A percentile compares a stretch with the other conserved stretches of the same genome.
Conservation (phyloP, 768 basidiomycete genomes). For the Crepidotus variabilis region DNA sequence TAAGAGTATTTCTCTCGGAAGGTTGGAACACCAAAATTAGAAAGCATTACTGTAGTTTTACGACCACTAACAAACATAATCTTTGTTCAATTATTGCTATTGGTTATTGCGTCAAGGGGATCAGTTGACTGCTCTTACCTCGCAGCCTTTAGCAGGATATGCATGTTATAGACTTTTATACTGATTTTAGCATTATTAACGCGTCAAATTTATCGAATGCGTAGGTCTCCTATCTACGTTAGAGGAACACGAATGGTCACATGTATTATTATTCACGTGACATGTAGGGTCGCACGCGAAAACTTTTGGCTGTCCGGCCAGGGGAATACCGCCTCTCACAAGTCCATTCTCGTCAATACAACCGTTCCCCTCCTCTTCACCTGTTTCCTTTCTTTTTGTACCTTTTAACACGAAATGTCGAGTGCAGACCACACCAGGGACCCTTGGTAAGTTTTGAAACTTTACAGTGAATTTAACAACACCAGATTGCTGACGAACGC, state of each 20-base stretch:
- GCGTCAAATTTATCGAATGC: too few relatives aligned
- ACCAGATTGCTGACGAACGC: conserved; percentile 6
- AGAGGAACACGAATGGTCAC: neutral
- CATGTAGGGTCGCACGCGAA: conserved; percentile 17
- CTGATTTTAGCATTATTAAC: too few relatives aligned
- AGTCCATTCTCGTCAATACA: neutral
- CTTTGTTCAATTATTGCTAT: too few relatives aligned
- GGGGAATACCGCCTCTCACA: neutral
- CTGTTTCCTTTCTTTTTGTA: conserved; percentile 6
- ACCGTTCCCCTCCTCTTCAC: too few relatives aligned
- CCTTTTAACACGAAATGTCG: conserved; percentile 15
- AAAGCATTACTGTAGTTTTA: too few relatives aligned
- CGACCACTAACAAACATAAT: too few relatives aligned
- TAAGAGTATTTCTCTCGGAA: neutral
- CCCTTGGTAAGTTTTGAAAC: conserved; percentile 17
- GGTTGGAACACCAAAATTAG: too few relatives aligned
- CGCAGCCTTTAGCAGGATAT: too few relatives aligned
- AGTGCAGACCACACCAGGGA: conserved; percentile 25
- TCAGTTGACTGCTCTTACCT: too few relatives aligned
- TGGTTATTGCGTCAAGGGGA: too few relatives aligned
- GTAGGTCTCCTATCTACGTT: neutral
- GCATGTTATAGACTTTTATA: too few relatives aligned
- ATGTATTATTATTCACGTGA: conserved; percentile 20
- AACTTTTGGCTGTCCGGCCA: conserved; percentile 26
- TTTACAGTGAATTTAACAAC: neutral